Evolutionary conservation across 2,329 filamentous ascomycete genomes (phyloP), one percentile per base, ranked within the genome.

Genomic region (Meredithiella fracta): DNA sequence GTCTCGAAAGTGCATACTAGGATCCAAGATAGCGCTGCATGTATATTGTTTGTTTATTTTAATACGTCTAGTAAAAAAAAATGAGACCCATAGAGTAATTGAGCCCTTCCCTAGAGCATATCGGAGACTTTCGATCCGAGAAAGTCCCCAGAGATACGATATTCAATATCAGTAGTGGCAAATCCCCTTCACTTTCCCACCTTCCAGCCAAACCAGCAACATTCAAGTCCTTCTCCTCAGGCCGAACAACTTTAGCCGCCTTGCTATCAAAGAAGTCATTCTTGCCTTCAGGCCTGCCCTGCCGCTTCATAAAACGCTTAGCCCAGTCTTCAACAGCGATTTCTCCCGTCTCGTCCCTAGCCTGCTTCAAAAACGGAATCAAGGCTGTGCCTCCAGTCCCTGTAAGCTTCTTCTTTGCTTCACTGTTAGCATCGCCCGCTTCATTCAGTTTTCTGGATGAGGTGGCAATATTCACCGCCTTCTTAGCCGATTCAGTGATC

Each of bases 351-450:
- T 98, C 92, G 64, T 98, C 90, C 26, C 92, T 78, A 3, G 92
- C 92, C 69, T 98, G 92, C 69, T 97, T 96, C 59, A 98, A 73
- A 69, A 98, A 98, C 0, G 91, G 87, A 56, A 98, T 96, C 57
- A 98, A 72, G 0, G 90, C 86, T 0, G 92, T 97, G 15, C 92
- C 92, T 14, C 92, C 92, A 0, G 92, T 98, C 1, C 92, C 92
- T 47, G 85, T 86, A 26, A 95, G 76, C 58, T 57, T 57, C 29
- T 57, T 53, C 22, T 54, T 61, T 26, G 54, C 49, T 14, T 57
- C 54, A 3, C n/a, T 37, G 11, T 53, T 42, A 5, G 29, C 29
- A 20, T 49, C 51, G 11, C 52, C 9, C 15, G 26, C 47, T 44
- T 47, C 14, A 59, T 64, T 63, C 17, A 70, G 66, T 61, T 73